These are phyloP conservation scores for Kernera saxatilis DNA, from an alignment of 345 rosid species.

Conservation along the genomic window DNA sequence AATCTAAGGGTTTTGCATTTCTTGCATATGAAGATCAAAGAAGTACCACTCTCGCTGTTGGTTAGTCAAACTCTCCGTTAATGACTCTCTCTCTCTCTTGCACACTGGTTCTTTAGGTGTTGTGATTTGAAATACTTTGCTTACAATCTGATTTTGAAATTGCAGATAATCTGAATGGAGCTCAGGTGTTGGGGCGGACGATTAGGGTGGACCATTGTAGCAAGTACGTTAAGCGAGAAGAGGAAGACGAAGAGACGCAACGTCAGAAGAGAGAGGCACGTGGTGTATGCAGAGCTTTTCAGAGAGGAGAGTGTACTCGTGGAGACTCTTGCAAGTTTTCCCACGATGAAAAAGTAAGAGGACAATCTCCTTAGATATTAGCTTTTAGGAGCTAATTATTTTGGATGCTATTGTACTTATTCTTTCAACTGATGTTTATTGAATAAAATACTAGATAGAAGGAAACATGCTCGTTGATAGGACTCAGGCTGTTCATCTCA, in stretches of 20 bases:
- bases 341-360: conserved; percentile 73
- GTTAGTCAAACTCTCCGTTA: conserved; percentile 36
- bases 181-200: conserved; percentile 61
- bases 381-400: not conserved
- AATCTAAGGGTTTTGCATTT: conserved; percentile 87
- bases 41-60: conserved; percentile 89
- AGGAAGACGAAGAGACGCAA: conserved; percentile 74
- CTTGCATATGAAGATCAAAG: conserved; percentile 94
- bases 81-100: not conserved
- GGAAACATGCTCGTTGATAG: not conserved
- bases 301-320: conserved; percentile 85
- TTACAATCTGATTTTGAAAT: not conserved
- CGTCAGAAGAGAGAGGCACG: conserved; percentile 76
- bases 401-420: not conserved
- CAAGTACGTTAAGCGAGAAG: conserved; percentile 70
- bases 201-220: conserved; percentile 73
- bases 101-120: not conserved
- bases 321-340: conserved; percentile 88
- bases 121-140: not conserved
- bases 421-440: not conserved
- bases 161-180: conserved; percentile 84
- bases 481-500: not conserved
- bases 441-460: not conserved
- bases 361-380: not conserved
- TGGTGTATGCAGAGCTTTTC: conserved; percentile 90